Percentiles rank a stretch among this genome's conserved stretches.
phyloP scores from a whole-genome alignment of 2,329 filamentous ascomycete species.

The Cytospora piceae region DNA sequence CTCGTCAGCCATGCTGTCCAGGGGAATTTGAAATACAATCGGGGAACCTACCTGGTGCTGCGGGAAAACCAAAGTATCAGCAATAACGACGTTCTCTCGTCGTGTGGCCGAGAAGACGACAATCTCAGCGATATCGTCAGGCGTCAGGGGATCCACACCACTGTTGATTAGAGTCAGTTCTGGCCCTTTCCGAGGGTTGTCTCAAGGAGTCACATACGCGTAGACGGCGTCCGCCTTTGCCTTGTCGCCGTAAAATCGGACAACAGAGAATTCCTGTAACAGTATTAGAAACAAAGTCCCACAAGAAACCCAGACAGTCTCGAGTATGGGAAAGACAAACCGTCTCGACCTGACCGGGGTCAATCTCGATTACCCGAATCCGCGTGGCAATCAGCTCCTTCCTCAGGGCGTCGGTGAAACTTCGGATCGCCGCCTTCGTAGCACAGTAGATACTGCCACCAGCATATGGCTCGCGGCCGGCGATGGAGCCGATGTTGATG shows the following conservation, averaged over 20 bases:
- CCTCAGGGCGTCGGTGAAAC: slow-evolving; percentile 80
- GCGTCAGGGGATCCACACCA: slow-evolving; percentile 80
- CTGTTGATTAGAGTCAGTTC: slow-evolving; percentile 43
- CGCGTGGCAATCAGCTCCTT: slow-evolving; percentile 81
- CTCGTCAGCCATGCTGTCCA: slow-evolving; percentile 15
- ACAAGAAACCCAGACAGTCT: background rate
- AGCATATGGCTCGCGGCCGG: slow-evolving; percentile 83
- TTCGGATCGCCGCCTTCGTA: slow-evolving; percentile 85
- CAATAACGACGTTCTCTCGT: slow-evolving; percentile 87
- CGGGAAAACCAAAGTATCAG: slow-evolving; percentile 84
- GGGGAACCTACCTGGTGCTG: slow-evolving; percentile 75
- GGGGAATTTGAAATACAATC: background rate
- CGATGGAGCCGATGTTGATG: slow-evolving; percentile 91
- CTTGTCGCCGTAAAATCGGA: slow-evolving; percentile 88
- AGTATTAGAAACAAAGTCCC: slow-evolving; percentile 15
- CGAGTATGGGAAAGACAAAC: slow-evolving; percentile 44
- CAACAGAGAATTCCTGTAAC: slow-evolving; percentile 77
- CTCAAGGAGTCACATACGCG: slow-evolving; percentile 55
- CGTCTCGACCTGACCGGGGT: slow-evolving; percentile 92
- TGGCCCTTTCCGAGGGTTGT: background rate
- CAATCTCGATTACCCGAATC: slow-evolving; percentile 84
- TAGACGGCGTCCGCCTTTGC: slow-evolving; percentile 89
- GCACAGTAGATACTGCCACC: slow-evolving; percentile 93
- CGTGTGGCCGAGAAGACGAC: slow-evolving; percentile 84
- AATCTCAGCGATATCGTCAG: slow-evolving; percentile 88